Evolutionary conservation across 768 basidiomycete genomes (phyloP).

Genomic region (Sporobolomyces roseus): DNA sequence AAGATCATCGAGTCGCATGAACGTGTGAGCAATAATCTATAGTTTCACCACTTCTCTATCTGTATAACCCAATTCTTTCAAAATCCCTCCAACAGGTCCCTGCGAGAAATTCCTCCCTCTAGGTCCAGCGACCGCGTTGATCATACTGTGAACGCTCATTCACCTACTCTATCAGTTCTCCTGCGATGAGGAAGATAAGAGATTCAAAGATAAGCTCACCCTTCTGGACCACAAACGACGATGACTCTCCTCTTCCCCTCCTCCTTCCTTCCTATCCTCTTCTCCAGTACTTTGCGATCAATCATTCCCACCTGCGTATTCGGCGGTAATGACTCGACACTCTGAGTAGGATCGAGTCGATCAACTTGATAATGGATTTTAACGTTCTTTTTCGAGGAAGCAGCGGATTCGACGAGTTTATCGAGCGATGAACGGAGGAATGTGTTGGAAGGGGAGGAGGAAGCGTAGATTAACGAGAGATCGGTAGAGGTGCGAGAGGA

Average conservation of each 20-base stretch:
- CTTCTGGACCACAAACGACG: constrained; percentile 44
- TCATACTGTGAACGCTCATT: constrained; percentile 26
- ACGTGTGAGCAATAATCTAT: too few species aligned
- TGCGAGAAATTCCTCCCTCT: constrained; percentile 37
- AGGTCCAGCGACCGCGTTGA: constrained; percentile 39
- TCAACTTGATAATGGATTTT: constrained; percentile 34
- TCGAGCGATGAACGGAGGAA: constrained; percentile 23
- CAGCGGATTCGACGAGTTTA: neutral
- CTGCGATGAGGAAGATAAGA: too few species aligned
- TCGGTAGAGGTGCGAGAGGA: neutral
- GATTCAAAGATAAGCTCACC: constrained; percentile 19
- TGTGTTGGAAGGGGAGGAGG: constrained; percentile 28
- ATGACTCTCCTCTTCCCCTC: constrained; percentile 13
- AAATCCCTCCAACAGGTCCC: constrained; percentile 40
- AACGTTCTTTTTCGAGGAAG: too few species aligned
- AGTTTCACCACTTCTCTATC: constrained; percentile 39
- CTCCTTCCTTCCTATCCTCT: constrained; percentile 23
- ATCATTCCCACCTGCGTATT: constrained; percentile 15
- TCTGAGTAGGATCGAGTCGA: neutral
- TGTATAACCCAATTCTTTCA: constrained; percentile 37
- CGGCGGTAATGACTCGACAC: neutral
- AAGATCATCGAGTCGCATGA: too few species aligned
- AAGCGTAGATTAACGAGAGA: constrained; percentile 41
- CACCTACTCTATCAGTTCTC: too few species aligned
- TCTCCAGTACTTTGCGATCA: constrained; percentile 1